phyloP scores from a whole-genome alignment of 2,329 filamentous ascomycete genomes.

The Botrytis medusae region DNA sequence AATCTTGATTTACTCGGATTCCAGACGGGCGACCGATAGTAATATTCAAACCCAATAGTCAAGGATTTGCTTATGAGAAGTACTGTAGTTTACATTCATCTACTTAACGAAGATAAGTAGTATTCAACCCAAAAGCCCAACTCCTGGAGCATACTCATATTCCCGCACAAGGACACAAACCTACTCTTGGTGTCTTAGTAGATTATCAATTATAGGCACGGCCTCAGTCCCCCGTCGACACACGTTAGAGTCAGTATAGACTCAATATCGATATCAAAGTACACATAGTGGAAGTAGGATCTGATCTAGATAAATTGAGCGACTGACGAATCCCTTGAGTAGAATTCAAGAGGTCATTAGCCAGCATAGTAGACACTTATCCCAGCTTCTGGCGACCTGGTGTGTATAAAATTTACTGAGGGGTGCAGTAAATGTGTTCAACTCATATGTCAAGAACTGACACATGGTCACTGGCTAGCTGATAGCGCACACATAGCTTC shows the following conservation, averaged over 20 bases:
- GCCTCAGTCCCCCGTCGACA: neutral
- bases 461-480: neutral
- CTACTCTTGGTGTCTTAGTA: neutral
- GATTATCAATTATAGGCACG: neutral
- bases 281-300: neutral
- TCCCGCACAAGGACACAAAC: neutral
- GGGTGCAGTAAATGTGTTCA: neutral
- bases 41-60: neutral
- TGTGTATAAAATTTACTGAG: neutral
- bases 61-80: neutral
- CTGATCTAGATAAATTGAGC: neutral
- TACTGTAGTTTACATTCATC: neutral
- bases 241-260: neutral
- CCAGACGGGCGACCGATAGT: no score
- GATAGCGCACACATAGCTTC: neutral
- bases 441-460: neutral
- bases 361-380: neutral
- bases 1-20: neutral
- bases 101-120: neutral
- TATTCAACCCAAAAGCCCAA: neutral
- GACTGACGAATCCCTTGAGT: neutral
- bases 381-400: accelerated
- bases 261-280: neutral
- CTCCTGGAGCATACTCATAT: neutral
- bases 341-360: neutral